These are phyloP conservation scores for Xylaria sp. DNA, from an alignment of 2,329 filamentous ascomycete genomes.

Conservation along the genomic window DNA sequence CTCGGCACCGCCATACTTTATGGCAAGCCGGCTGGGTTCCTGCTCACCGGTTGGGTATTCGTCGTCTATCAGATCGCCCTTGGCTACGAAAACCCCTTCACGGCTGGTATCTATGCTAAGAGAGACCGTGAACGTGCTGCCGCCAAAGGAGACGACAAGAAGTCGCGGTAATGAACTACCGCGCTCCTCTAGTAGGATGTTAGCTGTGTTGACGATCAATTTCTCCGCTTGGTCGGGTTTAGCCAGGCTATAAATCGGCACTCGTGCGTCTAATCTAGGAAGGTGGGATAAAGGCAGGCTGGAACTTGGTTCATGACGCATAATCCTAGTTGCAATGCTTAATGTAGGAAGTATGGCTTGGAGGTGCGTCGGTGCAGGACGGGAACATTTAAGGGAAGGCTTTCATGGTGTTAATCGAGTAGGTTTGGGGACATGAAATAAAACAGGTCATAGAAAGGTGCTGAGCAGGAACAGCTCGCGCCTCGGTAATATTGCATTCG, in stretches of 20 bases:
- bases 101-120: slow-evolving; percentile 90
- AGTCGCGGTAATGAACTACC: slow-evolving; percentile 56
- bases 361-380: background rate
- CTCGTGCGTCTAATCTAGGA: background rate
- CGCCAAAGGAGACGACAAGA: slow-evolving; percentile 58
- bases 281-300: background rate
- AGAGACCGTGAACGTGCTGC: slow-evolving; percentile 69
- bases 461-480: background rate
- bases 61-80: slow-evolving; percentile 83
- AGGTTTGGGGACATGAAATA: background rate
- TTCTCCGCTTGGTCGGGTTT: background rate
- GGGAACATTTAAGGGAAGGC: background rate
- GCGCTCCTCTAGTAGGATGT: background rate
- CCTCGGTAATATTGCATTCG: slow-evolving; percentile 14
- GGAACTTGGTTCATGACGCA: background rate
- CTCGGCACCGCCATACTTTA: slow-evolving; percentile 85
- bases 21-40: slow-evolving; percentile 85
- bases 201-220: background rate
- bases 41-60: slow-evolving; percentile 79
- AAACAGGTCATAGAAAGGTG: background rate
- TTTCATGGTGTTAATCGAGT: slow-evolving; percentile 3
- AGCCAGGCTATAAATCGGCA: background rate
- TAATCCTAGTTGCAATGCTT: background rate
- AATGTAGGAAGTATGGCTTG: background rate
- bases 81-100: slow-evolving; percentile 93